Base-by-base conservation (phyloP, 2,329 filamentous ascomycete species). In the Fusarium irregulare region DNA sequence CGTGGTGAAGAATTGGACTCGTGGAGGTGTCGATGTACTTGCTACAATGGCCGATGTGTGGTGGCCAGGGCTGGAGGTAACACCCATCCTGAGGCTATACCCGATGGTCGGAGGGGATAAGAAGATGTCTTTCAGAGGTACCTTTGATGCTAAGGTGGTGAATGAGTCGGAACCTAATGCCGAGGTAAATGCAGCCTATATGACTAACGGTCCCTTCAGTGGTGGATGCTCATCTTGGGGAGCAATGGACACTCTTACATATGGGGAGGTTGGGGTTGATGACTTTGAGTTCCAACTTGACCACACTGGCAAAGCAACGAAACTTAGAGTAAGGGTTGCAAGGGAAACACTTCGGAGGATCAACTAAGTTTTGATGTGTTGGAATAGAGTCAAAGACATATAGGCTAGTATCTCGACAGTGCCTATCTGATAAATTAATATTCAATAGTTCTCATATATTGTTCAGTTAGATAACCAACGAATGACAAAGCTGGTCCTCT, bases 211-310 rank as follows among this genome's bases (percentile, higher is more conserved):
- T 14, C 54, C 58, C 23, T 61, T 61, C 5, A 61, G n/a, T n/a
- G 28, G 47, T n/a, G 21, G 23, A 0, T 34, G 55, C 18, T 7
- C 60, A 40, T 37, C 61, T 2, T 66, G 61, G 63, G 55, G 48
- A 14, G 48, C 5, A 11, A 5, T 66, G 6, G 55, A 48, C 13
- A 13, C 62, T 2, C 10, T 59, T 5, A 18, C 44, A 3, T 66
- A 66, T 16, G 55, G 55, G 2, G 55, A 46, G 4, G 12, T 60
- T 28, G 63, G 55, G 7, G 8, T 60, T 14, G 63, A 66, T 23
- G 55, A 60, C 23, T 66, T 66, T 32, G 48, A 46, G 21, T 66
- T 66, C 27, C 48, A 55, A 9, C n/a, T 66, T 9, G n/a, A 50
- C 14, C 12, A 12, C 0, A 9, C 6, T 8, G 44, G 55, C 0